These are phyloP conservation scores for Colletotrichum limetticola DNA, from an alignment of 2,329 filamentous ascomycete species.

Conservation along the genomic window DNA sequence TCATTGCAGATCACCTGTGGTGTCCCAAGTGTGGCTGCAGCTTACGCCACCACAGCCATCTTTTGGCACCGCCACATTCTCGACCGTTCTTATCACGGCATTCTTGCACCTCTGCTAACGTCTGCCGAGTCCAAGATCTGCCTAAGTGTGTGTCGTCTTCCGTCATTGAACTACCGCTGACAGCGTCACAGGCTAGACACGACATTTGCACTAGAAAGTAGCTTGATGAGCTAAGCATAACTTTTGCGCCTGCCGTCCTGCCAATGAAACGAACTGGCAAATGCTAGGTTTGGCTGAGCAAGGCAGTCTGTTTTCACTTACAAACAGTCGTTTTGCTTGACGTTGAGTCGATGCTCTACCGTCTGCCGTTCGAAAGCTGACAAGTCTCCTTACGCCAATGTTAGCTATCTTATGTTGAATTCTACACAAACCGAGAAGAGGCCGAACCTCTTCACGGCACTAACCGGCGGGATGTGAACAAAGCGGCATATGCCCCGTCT, in stretches of 20 bases:
- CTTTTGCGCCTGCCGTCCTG: not conserved
- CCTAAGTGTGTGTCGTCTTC: not conserved
- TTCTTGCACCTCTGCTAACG: not conserved
- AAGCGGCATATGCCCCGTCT: not conserved
- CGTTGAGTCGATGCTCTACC: not conserved
- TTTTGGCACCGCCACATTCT: not conserved
- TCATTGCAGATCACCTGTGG: not conserved
- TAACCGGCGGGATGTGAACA: not conserved
- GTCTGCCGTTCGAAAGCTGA: not conserved
- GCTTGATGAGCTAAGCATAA: not conserved
- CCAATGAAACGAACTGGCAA: not conserved
- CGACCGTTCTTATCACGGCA: not conserved
- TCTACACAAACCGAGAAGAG: not conserved
- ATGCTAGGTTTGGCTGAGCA: not conserved
- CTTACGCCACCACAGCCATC: not conserved
- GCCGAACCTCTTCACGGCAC: not conserved
- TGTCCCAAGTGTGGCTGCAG: not conserved
- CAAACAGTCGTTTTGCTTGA: not conserved
- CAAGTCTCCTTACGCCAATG: not conserved
- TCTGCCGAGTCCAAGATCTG: not conserved
- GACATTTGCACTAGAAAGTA: not conserved
- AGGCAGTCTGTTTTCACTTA: not conserved
- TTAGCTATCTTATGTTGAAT: not conserved
- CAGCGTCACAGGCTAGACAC: not conserved
- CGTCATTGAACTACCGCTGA: not conserved